Evolutionary conservation across 1,284 basidiomycete species (phyloP).

Genomic region (Ceratobasidium sp.): DNA sequence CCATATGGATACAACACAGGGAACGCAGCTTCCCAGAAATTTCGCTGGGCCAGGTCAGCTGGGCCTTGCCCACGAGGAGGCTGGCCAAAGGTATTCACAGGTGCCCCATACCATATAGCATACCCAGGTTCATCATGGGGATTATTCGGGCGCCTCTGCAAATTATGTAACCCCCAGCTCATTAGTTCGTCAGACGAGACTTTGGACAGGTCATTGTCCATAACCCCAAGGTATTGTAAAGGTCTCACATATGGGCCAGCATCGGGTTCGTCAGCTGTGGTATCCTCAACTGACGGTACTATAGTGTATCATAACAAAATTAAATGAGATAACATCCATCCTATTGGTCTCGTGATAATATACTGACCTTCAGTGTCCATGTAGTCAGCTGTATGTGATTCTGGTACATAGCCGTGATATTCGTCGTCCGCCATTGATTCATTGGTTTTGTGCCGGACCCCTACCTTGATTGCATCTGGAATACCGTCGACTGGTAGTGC

Average conservation of each 20-base stretch:
- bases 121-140: constrained; percentile 34
- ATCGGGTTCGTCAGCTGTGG: background rate
- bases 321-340: too few relatives aligned
- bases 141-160: background rate
- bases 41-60: background rate
- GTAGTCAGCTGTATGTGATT: background rate
- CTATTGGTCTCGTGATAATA: too few relatives aligned
- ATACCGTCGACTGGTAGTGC: constrained; percentile 44
- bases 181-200: background rate
- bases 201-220: constrained; percentile 14
- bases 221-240: background rate
- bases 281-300: background rate
- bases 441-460: constrained; percentile 1
- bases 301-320: too few relatives aligned
- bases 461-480: constrained; percentile 33
- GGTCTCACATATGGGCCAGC: constrained; percentile 15
- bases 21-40: constrained; percentile 54
- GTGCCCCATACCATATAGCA: constrained; percentile 40
- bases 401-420: constrained; percentile 13
- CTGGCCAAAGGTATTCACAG: constrained; percentile 37
- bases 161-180: constrained; percentile 29
- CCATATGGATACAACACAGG: constrained; percentile 58
- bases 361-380: background rate
- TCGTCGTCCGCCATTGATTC: constrained; percentile 34
- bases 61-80: background rate